A percentile compares a stretch with the other conserved stretches of the same genome.
Evolutionary conservation across 2,329 filamentous ascomycete species (phyloP).

Genomic region (Colletotrichum tofieldiae): DNA sequence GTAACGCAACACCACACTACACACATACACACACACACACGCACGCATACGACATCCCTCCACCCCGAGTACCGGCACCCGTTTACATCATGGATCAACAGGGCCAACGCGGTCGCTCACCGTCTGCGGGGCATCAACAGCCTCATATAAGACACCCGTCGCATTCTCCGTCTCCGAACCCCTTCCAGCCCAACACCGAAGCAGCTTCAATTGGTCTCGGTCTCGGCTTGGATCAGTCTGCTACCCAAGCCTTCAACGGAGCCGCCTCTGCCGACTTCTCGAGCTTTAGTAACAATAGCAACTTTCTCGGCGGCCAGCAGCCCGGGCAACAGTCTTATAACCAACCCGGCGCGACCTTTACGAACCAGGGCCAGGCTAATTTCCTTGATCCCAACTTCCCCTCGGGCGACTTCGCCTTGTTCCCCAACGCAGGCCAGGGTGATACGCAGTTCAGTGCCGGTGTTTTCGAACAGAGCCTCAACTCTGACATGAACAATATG

Average conservation of each 20-base stretch:
- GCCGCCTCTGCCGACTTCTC: conserved; percentile 62
- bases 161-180: conserved; percentile 75
- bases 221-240: conserved; percentile 70
- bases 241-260: conserved; percentile 58
- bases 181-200: conserved; percentile 63
- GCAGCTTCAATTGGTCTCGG: conserved; percentile 68
- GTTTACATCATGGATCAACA: conserved; percentile 59
- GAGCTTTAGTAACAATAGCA: conserved; percentile 62
- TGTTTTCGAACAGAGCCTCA: conserved; percentile 69
- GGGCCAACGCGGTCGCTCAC: conserved; percentile 70
- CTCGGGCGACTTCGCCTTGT: conserved; percentile 76
- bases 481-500: conserved; percentile 68
- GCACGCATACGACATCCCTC: conserved; percentile 41
- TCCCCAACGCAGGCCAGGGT: conserved; percentile 63
- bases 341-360: conserved; percentile 57
- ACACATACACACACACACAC: conserved; percentile 23
- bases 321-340: conserved; percentile 58
- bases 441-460: conserved; percentile 74
- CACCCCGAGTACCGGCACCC: conserved; percentile 39
- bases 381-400: conserved; percentile 68
- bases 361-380: conserved; percentile 57
- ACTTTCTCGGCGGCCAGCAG: conserved; percentile 67
- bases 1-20: conserved; percentile 47
- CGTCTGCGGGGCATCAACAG: conserved; percentile 71
- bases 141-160: conserved; percentile 76